phyloP scores from a whole-genome alignment of 2,329 filamentous ascomycete genomes.

The Aspergillus tubingensis region DNA sequence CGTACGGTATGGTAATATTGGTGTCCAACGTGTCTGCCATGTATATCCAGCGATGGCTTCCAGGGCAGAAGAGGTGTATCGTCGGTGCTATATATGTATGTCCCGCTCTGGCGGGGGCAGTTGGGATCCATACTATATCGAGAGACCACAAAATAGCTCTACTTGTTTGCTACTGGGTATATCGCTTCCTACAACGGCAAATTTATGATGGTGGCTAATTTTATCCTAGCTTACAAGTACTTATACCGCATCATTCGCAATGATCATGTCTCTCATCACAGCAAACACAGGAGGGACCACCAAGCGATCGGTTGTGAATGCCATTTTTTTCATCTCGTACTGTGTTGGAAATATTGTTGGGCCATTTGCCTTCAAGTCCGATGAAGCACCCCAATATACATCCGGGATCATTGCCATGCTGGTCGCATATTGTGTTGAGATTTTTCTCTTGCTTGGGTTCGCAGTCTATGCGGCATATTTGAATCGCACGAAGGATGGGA shows the following conservation, averaged over 20 bases:
- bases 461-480: background rate
- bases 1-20: background rate
- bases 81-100: background rate
- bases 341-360: conserved; percentile 22
- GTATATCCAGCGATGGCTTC: background rate
- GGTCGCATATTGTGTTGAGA: background rate
- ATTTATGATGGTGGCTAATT: background rate
- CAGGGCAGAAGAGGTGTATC: background rate
- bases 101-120: background rate
- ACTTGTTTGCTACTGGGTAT: background rate
- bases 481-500: background rate
- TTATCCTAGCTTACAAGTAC: background rate
- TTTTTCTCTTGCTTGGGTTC: background rate
- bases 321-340: conserved; percentile 19
- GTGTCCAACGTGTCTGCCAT: background rate
- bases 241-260: background rate
- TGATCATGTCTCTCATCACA: conserved; percentile 1
- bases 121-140: background rate
- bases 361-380: conserved; percentile 18
- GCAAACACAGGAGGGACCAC: conserved; percentile 18
- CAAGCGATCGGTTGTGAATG: conserved; percentile 17
- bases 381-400: conserved; percentile 18
- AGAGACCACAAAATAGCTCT: background rate
- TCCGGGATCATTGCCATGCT: background rate
- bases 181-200: background rate